phyloP scores from a whole-genome alignment of 345 rosid species.

The Kandelia obovata region DNA sequence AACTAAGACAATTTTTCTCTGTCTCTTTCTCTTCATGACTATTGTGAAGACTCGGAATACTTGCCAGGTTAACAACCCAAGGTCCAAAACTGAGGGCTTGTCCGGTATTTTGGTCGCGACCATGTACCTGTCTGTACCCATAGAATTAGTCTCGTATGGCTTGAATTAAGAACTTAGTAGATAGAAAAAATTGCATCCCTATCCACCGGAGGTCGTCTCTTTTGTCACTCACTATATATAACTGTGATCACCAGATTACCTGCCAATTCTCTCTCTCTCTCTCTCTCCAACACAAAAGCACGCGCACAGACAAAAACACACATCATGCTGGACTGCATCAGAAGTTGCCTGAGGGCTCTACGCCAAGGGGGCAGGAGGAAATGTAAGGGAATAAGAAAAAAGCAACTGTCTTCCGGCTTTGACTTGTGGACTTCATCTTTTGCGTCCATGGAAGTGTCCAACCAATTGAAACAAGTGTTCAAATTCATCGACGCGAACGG shows the following conservation, averaged over 20 bases:
- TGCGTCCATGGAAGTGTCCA: constrained; percentile 30
- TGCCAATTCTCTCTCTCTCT: background rate
- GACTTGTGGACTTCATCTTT: constrained; percentile 27
- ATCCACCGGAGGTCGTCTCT: no score
- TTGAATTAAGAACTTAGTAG: background rate
- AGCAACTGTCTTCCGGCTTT: constrained; percentile 16
- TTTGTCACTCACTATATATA: no score
- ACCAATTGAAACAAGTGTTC: constrained; percentile 43
- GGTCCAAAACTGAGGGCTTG: background rate
- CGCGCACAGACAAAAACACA: no score
- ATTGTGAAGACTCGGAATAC: no score
- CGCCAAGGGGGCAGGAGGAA: background rate
- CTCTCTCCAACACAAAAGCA: background rate
- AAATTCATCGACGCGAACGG: constrained; percentile 41
- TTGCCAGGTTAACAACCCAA: background rate
- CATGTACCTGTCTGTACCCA: background rate
- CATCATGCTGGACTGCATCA: constrained; percentile 21
- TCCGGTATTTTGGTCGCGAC: constrained; percentile 1
- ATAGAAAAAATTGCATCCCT: background rate
- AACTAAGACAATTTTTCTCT: background rate
- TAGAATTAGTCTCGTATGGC: no score
- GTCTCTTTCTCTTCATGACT: background rate
- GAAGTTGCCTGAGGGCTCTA: constrained; percentile 22
- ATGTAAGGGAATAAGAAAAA: constrained; percentile 3
- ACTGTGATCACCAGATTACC: no score